A percentile compares a stretch with the other conserved stretches of the same genome.
Conservation (phyloP, 1,284 basidiomycete species). For the Leccinum colubrinum region DNA sequence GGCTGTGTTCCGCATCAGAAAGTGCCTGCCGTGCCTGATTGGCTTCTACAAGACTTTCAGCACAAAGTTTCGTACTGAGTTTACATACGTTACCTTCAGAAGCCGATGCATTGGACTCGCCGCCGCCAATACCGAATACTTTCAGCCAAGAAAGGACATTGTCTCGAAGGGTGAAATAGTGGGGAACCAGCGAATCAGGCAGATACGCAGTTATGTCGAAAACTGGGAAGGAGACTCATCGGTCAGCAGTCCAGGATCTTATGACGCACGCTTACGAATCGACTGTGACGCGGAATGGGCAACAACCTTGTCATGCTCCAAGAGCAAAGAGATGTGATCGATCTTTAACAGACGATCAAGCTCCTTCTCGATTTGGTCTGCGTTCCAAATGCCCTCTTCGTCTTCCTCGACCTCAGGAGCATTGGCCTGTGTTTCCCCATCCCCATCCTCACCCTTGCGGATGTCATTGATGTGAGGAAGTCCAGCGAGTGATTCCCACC, state of each 20-base stretch:
- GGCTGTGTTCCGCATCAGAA: conserved; percentile 54
- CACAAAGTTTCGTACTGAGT: not conserved
- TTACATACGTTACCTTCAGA: conserved; percentile 42
- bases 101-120: conserved; percentile 25
- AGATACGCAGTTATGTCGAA: conserved; percentile 84
- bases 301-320: conserved; percentile 72
- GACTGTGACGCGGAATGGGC: conserved; percentile 46
- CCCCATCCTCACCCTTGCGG: conserved; percentile 39
- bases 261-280: conserved; percentile 45
- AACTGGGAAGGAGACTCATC: conserved; percentile 45
- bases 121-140: conserved; percentile 60
- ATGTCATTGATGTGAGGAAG: conserved; percentile 68
- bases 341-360: conserved; percentile 66
- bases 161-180: conserved; percentile 73
- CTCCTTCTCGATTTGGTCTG: conserved; percentile 54
- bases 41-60: conserved; percentile 39
- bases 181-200: conserved; percentile 78
- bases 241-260: conserved; percentile 6
- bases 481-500: conserved; percentile 84
- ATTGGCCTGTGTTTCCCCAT: conserved; percentile 19
- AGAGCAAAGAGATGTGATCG: conserved; percentile 72
- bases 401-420: conserved; percentile 22
- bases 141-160: conserved; percentile 64
- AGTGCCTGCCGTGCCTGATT: conserved; percentile 65
- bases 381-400: conserved; percentile 52